Evolutionary conservation across 805 yeast genomes (phyloP).

Genomic region (Candida sanyiensis): DNA sequence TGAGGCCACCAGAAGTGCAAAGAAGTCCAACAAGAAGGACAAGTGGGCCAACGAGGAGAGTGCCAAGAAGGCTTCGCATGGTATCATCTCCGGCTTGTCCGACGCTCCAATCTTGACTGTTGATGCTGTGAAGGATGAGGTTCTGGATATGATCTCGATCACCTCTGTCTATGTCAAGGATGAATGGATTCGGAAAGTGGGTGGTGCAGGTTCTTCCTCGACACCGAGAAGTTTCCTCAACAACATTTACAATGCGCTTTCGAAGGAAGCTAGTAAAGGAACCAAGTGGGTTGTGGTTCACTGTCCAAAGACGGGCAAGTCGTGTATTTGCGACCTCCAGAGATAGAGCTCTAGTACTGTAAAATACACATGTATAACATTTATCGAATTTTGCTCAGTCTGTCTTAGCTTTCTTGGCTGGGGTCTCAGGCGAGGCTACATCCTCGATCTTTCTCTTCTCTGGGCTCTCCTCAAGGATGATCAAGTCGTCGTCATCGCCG

Average conservation of each 20-base stretch:
- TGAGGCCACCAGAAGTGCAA: constrained; percentile 73
- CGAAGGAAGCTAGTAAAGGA: constrained; percentile 68
- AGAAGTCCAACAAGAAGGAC: constrained; percentile 70
- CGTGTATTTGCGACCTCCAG: constrained; percentile 61
- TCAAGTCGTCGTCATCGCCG: constrained; percentile 15
- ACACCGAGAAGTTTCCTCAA: constrained; percentile 76
- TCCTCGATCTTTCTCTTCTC: constrained; percentile 23
- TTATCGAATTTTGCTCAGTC: too few relatives aligned
- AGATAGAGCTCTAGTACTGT: too few relatives aligned
- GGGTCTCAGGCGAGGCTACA: background rate
- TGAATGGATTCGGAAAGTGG: constrained; percentile 74
- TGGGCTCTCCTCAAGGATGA: constrained; percentile 16
- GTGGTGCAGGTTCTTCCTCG: constrained; percentile 71
- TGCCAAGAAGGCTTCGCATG: constrained; percentile 54
- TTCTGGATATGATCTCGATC: constrained; percentile 73
- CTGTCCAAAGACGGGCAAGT: constrained; percentile 72
- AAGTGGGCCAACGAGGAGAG: constrained; percentile 73
- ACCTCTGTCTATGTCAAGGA: constrained; percentile 73
- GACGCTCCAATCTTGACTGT: constrained; percentile 71
- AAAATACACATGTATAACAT: too few relatives aligned
- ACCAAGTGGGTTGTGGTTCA: constrained; percentile 70
- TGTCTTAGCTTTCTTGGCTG: constrained; percentile 8
- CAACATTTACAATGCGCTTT: constrained; percentile 64
- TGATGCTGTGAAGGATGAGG: constrained; percentile 75
- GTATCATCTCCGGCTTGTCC: constrained; percentile 48